These are phyloP conservation scores for Macadamia integrifolia DNA, from an alignment of 164 flowering plant species.

Conservation along the genomic window DNA sequence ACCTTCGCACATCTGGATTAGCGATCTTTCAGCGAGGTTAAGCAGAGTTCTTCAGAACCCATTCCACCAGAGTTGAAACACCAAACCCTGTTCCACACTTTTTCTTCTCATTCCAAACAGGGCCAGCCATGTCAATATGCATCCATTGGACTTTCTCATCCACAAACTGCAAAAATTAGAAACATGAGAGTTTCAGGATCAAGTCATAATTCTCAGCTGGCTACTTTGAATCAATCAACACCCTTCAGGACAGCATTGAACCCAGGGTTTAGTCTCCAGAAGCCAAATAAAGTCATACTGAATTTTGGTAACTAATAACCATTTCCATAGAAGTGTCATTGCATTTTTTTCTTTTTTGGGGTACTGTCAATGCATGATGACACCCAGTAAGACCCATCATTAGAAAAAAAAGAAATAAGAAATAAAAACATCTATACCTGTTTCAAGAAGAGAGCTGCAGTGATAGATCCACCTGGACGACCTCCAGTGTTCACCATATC, in stretches of 20 bases:
- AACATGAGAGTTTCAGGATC: not conserved
- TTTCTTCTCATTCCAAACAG: constrained; percentile 88
- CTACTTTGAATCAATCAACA: too few species aligned
- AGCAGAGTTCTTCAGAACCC: constrained; percentile 81
- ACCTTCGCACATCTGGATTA: too few species aligned
- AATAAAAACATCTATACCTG: constrained; percentile 41
- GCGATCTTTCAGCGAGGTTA: constrained; percentile 4
- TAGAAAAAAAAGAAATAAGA: not conserved
- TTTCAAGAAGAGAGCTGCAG: constrained; percentile 91
- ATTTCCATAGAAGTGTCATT: too few species aligned
- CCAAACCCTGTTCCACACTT: constrained; percentile 78
- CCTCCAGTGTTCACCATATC: constrained; percentile 96
- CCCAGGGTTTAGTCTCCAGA: too few species aligned
- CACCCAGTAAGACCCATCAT: too few species aligned
- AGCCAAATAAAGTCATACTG: too few species aligned
- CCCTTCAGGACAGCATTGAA: too few species aligned
- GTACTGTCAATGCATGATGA: too few species aligned
- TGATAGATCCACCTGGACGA: constrained; percentile 84
- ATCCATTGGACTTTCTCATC: constrained; percentile 91
- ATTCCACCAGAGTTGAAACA: constrained; percentile 78
- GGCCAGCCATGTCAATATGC: constrained; percentile 98
- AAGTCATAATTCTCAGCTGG: not conserved
- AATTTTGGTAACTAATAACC: too few species aligned
- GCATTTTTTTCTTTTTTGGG: too few species aligned
- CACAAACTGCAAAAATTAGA: constrained; percentile 65